Base-by-base conservation (phyloP, 2,329 filamentous ascomycete species). In the Fusarium sp. region DNA sequence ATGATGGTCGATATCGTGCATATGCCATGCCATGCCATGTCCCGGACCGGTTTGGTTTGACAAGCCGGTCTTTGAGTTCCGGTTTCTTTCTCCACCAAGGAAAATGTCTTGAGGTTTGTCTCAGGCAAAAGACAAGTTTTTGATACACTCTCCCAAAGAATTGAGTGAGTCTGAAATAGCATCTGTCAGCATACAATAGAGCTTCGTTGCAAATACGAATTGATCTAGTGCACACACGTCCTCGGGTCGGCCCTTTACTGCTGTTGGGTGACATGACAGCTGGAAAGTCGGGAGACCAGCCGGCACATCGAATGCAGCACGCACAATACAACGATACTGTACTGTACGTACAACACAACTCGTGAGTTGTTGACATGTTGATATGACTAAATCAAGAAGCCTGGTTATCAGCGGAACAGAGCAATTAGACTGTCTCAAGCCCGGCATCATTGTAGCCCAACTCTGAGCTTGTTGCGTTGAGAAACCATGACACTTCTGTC, bases 51-150 rank as follows among this genome's bases (percentile, higher is more conserved):
- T 63, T 59, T 59, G 58, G 61, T 58, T 64, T 63, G 46, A 45
- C 61, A 61, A 65, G 54, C 43, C 62, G 62, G 62, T 50, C 54
- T 65, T 65, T 55, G 62, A 65, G 21, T 66, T 65, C 62, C 62
- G 62, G 55, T n/a, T 49, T 28, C 14, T 41, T 66, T 28, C 14
- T 41, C 60, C 42, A 19, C 62, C 61, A 61, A 62, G 26, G 23
- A 50, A 50, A 50, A 41, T 54, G 42, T 43, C 30, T 56, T 28
- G 16, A 19, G 23, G 45, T 43, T 50, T 37, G 53, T 50, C 23
- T n/a, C 26, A 30, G 19, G 26, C 45, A 51, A 31, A n/a, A 37
- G 23, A 62, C 34, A 34, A 19, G 31, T 60, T 61, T 57, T 31
- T 37, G 42, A 28, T 61, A 18, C 43, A 23, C 12, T 30, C 23